Evolutionary conservation across 345 rosid species (phyloP).

Genomic region (Balakata baccata): DNA sequence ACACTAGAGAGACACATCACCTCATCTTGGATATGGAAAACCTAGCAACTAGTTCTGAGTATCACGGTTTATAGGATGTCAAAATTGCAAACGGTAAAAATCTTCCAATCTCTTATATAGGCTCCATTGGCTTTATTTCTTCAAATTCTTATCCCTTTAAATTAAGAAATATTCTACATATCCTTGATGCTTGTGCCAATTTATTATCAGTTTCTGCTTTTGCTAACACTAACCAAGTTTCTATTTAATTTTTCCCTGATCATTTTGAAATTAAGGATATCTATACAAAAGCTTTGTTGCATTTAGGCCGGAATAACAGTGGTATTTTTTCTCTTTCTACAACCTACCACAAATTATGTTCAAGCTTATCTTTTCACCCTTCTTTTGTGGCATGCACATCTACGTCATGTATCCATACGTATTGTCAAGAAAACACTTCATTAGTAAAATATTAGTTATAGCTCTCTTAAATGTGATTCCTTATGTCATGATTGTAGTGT

Average conservation of each 20-base stretch:
- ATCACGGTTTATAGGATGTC: background rate
- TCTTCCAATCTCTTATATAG: background rate
- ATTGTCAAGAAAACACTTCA: too few species aligned
- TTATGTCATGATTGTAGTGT: background rate
- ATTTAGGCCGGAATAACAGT: too few species aligned
- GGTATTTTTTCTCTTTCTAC: background rate
- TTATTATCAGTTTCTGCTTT: background rate
- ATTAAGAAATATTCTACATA: too few species aligned
- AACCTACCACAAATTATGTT: background rate
- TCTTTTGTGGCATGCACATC: background rate
- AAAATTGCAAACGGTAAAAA: background rate
- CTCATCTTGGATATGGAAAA: background rate
- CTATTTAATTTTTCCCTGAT: too few species aligned
- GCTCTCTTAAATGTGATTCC: background rate
- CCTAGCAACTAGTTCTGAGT: background rate
- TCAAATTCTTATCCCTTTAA: too few species aligned
- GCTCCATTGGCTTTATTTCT: background rate
- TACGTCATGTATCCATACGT: background rate
- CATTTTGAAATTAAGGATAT: too few species aligned
- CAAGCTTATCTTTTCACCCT: background rate
- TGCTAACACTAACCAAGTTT: background rate
- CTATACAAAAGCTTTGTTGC: too few species aligned
- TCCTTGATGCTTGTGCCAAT: background rate
- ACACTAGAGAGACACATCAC: background rate
- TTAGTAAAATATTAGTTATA: too few species aligned